phyloP scores from a whole-genome alignment of 768 basidiomycete species.

The Macrocybe gigantea region DNA sequence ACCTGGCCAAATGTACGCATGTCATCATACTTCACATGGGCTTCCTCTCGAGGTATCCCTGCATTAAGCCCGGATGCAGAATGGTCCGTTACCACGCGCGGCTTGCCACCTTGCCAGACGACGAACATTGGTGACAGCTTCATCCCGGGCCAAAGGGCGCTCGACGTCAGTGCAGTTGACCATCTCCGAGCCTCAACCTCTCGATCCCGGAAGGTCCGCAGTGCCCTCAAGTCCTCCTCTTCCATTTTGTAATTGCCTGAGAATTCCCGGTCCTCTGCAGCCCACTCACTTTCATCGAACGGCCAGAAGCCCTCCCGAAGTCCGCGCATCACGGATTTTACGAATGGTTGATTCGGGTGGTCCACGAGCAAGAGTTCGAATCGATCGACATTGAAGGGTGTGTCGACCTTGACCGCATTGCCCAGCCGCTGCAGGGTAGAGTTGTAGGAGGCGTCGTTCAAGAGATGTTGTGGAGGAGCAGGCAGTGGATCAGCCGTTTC shows the following conservation, averaged over 20 bases:
- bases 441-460: constrained; percentile 5
- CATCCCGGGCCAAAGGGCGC: constrained; percentile 7
- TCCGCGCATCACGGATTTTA: constrained; percentile 18
- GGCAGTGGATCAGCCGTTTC: constrained; percentile 9
- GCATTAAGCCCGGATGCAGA: constrained; percentile 15
- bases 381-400: constrained; percentile 24
- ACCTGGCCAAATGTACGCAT: not conserved
- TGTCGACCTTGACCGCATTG: constrained; percentile 13
- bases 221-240: not conserved
- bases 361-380: constrained; percentile 14
- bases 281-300: constrained; percentile 5
- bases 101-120: constrained; percentile 13
- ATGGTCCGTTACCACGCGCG: constrained; percentile 16
- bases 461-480: constrained; percentile 7
- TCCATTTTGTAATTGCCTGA: not conserved
- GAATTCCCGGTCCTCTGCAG: not conserved
- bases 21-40: constrained; percentile 11
- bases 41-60: constrained; percentile 11
- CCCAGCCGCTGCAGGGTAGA: constrained; percentile 5
- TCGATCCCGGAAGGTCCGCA: constrained; percentile 4
- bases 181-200: not conserved
- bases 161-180: constrained; percentile 2
- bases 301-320: constrained; percentile 37
- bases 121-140: constrained; percentile 12
- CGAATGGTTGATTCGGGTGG: constrained; percentile 31